Evolutionary conservation across 805 yeast genomes (phyloP), one percentile per base, ranked within the genome.

Genomic region (Metschnikowia bowlesiae): DNA sequence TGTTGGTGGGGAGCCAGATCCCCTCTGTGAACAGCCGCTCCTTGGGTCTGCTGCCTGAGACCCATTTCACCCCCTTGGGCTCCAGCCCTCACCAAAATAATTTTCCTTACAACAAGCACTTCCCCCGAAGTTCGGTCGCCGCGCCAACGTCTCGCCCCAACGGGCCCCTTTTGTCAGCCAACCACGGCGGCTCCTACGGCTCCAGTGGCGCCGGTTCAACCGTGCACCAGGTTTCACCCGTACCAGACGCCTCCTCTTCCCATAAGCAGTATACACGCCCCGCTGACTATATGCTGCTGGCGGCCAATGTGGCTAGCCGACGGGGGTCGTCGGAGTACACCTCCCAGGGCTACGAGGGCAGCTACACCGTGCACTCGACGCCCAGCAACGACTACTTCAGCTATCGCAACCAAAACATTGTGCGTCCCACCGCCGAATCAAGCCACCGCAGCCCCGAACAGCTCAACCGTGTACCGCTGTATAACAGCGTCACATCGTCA

Each of bases 1-100:
- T 58, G 31, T 48, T 58, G 53, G 52, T 56, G 14, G 61, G 61
- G n/a, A 57, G 57, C n/a, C 57, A 46, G 8, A 46, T 50, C 32
- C 54, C 50, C 10, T 35, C 39, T 14, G 34, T 43, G 26, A 22
- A 22, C 28, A 29, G 14, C 28, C 46, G 14, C 44, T 33, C 29
- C 32, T 36, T 14, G 26, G 38, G 9, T 6, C 42, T 36, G 48
- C 48, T 37, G 42, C 40, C 40, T 7, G 38, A 29, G 10, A 9
- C 34, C 45, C 30, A 42, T 34, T 32, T 43, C 34, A 35, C 39
- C 16, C 46, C 36, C 31, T 47, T 47, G 16, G 51, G 38, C 37
- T 46, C 50, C 14, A 52, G 52, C 41, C 55, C 55, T 18, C 35
- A 52, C 29, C 54, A 52, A 9, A 4, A 43, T 8, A 52, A 52